phyloP scores from a whole-genome alignment of 371 early-diverging fungal species.

The Rhizomucor pusillus region DNA sequence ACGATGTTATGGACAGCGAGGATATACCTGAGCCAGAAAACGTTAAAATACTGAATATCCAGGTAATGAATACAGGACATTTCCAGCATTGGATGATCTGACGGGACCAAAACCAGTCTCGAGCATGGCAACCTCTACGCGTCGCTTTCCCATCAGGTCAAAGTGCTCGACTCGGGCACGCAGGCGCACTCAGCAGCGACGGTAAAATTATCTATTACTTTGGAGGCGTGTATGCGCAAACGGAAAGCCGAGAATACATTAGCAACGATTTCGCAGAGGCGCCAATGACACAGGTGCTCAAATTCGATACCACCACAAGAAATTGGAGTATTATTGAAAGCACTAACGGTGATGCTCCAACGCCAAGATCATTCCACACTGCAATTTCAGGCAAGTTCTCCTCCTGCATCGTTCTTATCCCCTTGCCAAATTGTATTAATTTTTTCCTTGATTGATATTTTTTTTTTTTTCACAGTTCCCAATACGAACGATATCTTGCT shows the following conservation, averaged over 20 bases:
- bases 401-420: not conserved
- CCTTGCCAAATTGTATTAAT: not conserved
- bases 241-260: not conserved
- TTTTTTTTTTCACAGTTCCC: slow-evolving; percentile 4
- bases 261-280: not conserved
- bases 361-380: slow-evolving; percentile 17
- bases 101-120: too few species aligned
- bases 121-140: not conserved
- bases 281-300: slow-evolving; percentile 14
- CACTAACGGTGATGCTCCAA: slow-evolving; percentile 5
- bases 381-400: slow-evolving; percentile 6
- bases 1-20: slow-evolving; percentile 5
- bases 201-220: slow-evolving; percentile 13
- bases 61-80: not conserved
- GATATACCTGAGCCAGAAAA: slow-evolving; percentile 12
- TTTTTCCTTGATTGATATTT: not conserved
- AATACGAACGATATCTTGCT: slow-evolving; percentile 6
- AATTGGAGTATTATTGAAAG: slow-evolving; percentile 5
- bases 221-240: slow-evolving; percentile 14
- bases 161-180: slow-evolving; percentile 8
- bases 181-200: slow-evolving; percentile 11
- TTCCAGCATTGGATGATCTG: too few species aligned
- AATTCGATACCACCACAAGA: slow-evolving; percentile 4
- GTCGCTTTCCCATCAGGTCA: not conserved
- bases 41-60: not conserved